Evolutionary conservation across 306 rosid species (phyloP).

Genomic region (Dalbergia cochinchinensis): DNA sequence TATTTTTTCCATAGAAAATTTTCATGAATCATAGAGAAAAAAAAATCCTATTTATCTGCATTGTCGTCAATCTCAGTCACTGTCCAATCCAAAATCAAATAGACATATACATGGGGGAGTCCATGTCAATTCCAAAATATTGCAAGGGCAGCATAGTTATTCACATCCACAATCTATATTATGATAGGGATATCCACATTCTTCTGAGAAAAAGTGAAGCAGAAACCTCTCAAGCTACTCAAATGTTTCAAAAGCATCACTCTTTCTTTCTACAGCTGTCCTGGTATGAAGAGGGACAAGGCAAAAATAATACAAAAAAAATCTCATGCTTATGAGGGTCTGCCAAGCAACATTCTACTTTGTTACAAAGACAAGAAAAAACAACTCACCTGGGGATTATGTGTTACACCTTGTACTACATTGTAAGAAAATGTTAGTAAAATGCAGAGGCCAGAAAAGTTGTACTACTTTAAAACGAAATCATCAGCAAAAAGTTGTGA

Average conservation of each 20-base stretch:
- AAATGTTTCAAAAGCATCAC: slow-evolving; percentile 50
- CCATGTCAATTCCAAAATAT: slow-evolving; percentile 45
- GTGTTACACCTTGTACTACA: slow-evolving; percentile 51
- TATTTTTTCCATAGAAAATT: slow-evolving; percentile 10
- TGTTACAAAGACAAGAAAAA: neutral
- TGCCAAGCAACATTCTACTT: neutral
- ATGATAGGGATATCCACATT: slow-evolving; percentile 45
- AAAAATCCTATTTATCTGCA: slow-evolving; percentile 25
- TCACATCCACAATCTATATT: slow-evolving; percentile 1
- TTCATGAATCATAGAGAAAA: slow-evolving; percentile 42
- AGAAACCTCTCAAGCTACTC: slow-evolving; percentile 79
- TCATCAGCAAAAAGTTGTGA: slow-evolving; percentile 41
- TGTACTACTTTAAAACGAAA: slow-evolving; percentile 11
- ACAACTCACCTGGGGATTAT: neutral
- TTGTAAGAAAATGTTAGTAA: slow-evolving; percentile 19
- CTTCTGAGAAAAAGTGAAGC: slow-evolving; percentile 55
- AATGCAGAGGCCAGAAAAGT: slow-evolving; percentile 32
- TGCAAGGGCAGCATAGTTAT: slow-evolving; percentile 44
- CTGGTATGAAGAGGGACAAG: slow-evolving; percentile 30
- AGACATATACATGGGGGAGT: slow-evolving; percentile 20
- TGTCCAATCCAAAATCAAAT: slow-evolving; percentile 40
- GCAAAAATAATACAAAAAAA: slow-evolving; percentile 9
- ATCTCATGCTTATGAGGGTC: neutral
- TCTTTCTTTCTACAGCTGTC: slow-evolving; percentile 56
- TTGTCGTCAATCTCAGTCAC: slow-evolving; percentile 40